Evolutionary conservation across 2,329 filamentous ascomycete species (phyloP).

Genomic region (Pseudogymnoascus pannorum): DNA sequence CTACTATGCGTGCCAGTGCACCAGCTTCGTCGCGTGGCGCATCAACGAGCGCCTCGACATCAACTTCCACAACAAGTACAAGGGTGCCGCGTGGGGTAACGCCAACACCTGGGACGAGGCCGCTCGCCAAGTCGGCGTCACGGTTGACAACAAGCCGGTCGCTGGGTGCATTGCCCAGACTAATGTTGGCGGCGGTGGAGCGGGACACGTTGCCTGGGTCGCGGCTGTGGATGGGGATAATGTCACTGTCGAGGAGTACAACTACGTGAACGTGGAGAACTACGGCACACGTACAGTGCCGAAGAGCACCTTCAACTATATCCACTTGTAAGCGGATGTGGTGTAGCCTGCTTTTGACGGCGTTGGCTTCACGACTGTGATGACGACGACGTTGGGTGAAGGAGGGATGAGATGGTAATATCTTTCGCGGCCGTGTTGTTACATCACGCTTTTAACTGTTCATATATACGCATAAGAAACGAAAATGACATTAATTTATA

Average conservation of each 20-base stretch:
- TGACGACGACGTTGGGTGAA: neutral
- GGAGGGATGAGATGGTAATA: neutral
- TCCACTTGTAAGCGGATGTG: neutral
- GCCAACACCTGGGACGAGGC: neutral
- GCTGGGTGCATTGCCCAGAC: neutral
- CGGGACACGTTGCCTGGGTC: neutral
- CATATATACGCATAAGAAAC: neutral
- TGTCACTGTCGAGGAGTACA: neutral
- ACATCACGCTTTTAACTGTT: neutral
- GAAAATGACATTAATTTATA: slow-evolving; percentile 5
- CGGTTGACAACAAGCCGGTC: neutral
- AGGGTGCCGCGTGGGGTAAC: slow-evolving; percentile 10
- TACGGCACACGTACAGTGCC: neutral
- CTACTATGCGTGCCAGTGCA: slow-evolving; percentile 14
- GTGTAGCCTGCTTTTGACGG: neutral
- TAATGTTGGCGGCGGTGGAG: neutral
- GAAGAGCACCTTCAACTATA: neutral
- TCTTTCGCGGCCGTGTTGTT: neutral
- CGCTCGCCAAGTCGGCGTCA: neutral
- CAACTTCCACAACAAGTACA: slow-evolving; percentile 11
- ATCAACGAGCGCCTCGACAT: slow-evolving; percentile 11
- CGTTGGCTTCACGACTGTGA: neutral
- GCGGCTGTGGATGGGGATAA: neutral
- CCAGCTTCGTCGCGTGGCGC: slow-evolving; percentile 12
- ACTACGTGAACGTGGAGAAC: neutral